A percentile compares a stretch with the other conserved stretches of the same genome.
phyloP scores from a whole-genome alignment of 768 basidiomycete species.

The Dioszegia aurantiaca region DNA sequence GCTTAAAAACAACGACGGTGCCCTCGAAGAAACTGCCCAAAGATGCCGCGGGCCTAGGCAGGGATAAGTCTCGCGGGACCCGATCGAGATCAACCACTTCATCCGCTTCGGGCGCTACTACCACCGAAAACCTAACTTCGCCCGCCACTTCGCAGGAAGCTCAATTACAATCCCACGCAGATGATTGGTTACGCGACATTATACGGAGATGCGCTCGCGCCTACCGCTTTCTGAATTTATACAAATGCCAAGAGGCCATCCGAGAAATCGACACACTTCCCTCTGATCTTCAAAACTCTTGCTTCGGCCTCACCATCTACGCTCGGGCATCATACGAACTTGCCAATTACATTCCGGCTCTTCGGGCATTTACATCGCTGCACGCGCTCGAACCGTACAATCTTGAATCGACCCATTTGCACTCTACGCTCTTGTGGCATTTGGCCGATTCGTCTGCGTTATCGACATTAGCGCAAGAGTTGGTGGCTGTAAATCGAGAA shows the following conservation, averaged over 20 bases:
- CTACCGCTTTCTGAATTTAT: constrained; percentile 68
- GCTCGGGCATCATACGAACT: constrained; percentile 87
- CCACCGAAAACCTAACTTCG: constrained; percentile 13
- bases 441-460: constrained; percentile 76
- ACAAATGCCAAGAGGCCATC: constrained; percentile 71
- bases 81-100: constrained; percentile 37
- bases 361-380: constrained; percentile 79
- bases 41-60: background rate
- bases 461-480: constrained; percentile 87
- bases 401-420: constrained; percentile 88
- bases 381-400: constrained; percentile 85
- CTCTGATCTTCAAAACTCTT: constrained; percentile 66
- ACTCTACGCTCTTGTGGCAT: constrained; percentile 95
- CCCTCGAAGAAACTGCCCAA: constrained; percentile 11
- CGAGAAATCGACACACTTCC: constrained; percentile 75
- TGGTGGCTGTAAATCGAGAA: constrained; percentile 77
- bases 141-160: constrained; percentile 23
- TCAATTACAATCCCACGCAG: constrained; percentile 60
- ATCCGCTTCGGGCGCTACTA: constrained; percentile 27
- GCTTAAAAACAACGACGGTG: constrained; percentile 22
- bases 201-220: constrained; percentile 79
- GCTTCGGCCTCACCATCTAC: constrained; percentile 75
- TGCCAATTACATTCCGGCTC: constrained; percentile 81
- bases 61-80: constrained; percentile 18
- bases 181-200: constrained; percentile 76